Base-by-base conservation (phyloP, 2,329 filamentous ascomycete genomes). In the Cladosporium sp. region DNA sequence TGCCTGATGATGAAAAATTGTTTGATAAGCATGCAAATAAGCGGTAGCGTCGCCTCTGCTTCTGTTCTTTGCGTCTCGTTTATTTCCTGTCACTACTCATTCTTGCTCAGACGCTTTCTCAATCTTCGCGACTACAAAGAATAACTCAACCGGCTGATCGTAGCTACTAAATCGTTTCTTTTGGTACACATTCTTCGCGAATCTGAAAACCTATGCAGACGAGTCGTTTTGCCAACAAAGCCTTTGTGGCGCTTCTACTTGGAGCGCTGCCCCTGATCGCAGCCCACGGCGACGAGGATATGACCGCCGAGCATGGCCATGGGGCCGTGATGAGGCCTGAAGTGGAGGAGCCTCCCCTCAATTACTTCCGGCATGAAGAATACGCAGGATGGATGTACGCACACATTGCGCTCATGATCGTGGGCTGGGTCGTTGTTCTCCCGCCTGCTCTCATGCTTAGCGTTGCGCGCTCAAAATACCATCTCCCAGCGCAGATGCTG, bases 361-460 rank as follows among this genome's bases (percentile, higher is more conserved):
- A 74, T 52, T 87, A 86, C 65, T 86, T 85, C 68, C 67, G 76
- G 19, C 72, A 82, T 51, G 62, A 73, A 0, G 75, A 81, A 20
- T 73, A 82, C 61, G 69, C 65, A 7, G 69, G 71, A 12, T 68
- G 80, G 56, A 84, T 93, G 59, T 39, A 86, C 60, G 79, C 79
- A 51, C 89, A 93, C 63, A 85, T 91, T 51, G 72, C 69, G 4
- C 71, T 88, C 40, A 89, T 90, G 83, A 70, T 83, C 2, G 50
- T 87, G 7, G 80, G 79, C 7, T 93, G 89, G 88, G 76, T 86
- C 30, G 77, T 91, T 49, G 64, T 87, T 43, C 75, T 92, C 49
- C 89, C 89, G 44, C 68, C 86, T 53, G 84, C 88, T 87, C 75
- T 95, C 43, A 89, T 96, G 83, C 77, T 97, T 56, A 95, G 89